A percentile compares a stretch with the other conserved stretches of the same genome.
These are phyloP conservation scores for Bryoglossum gracile DNA, from an alignment of 495 filamentous ascomycete species.

Conservation along the genomic window DNA sequence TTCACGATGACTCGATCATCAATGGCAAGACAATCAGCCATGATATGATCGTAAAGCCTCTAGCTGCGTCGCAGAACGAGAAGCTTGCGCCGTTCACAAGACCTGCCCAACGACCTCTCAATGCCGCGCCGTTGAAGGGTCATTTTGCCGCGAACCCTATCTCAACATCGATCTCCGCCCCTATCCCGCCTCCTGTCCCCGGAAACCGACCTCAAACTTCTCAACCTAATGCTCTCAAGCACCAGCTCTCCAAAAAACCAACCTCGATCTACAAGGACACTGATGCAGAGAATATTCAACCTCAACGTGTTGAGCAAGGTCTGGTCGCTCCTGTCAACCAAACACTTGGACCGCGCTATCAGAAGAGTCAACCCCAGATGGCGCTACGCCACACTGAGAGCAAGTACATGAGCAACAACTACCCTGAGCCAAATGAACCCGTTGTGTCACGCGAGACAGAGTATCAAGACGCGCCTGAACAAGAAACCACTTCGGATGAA, in stretches of 20 bases:
- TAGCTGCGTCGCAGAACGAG: slow-evolving; percentile 25
- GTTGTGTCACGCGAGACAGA: slow-evolving; percentile 8
- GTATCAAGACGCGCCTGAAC: slow-evolving; percentile 29
- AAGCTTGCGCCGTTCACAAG: slow-evolving; percentile 42
- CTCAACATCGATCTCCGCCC: slow-evolving; percentile 15
- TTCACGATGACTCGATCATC: slow-evolving; percentile 45
- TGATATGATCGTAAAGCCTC: slow-evolving; percentile 20
- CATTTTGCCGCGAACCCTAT: slow-evolving; percentile 37
- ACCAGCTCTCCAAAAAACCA: slow-evolving; percentile 49
- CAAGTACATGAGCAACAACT: slow-evolving; percentile 20
- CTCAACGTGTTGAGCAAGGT: slow-evolving; percentile 7
- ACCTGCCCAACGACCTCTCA: slow-evolving; percentile 59
- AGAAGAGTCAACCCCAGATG: slow-evolving; percentile 36
- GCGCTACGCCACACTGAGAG: slow-evolving; percentile 29
- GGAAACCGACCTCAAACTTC: neutral
- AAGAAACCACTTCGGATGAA: slow-evolving; percentile 19
- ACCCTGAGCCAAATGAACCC: neutral
- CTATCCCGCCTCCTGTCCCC: slow-evolving; percentile 3
- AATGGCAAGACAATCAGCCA: slow-evolving; percentile 36
- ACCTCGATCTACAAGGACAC: slow-evolving; percentile 62
- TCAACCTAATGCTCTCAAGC: slow-evolving; percentile 31
- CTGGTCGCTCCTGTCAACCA: slow-evolving; percentile 18
- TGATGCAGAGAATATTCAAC: slow-evolving; percentile 23
- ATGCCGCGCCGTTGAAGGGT: slow-evolving; percentile 34
- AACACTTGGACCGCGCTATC: slow-evolving; percentile 30